These are phyloP conservation scores for Yamadazyma sp. DNA, from an alignment of 805 yeast genomes.

Conservation along the genomic window DNA sequence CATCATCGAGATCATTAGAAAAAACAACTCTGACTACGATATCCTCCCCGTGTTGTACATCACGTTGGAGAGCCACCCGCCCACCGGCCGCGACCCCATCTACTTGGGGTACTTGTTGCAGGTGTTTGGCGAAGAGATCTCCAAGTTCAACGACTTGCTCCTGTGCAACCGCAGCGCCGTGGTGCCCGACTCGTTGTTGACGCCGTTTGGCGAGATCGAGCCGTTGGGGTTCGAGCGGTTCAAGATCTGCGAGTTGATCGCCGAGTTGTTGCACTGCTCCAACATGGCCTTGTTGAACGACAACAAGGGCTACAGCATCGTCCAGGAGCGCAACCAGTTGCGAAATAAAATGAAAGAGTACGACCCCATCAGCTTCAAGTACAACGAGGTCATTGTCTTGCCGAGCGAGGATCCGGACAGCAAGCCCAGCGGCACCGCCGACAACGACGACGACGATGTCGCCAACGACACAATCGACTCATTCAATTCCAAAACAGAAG, in stretches of 20 bases:
- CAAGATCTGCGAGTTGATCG: constrained; percentile 47
- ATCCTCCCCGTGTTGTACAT: constrained; percentile 45
- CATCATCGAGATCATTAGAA: constrained; percentile 45
- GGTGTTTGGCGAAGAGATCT: constrained; percentile 40
- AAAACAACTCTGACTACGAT: constrained; percentile 47
- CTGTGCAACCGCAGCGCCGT: constrained; percentile 20
- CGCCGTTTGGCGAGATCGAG: constrained; percentile 38
- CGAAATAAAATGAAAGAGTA: constrained; percentile 40
- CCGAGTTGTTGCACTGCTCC: constrained; percentile 47
- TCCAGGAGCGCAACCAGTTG: constrained; percentile 37
- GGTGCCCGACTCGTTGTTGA: constrained; percentile 20
- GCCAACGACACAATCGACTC: constrained; percentile 36
- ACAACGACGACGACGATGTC: constrained; percentile 6
- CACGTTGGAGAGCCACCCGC: constrained; percentile 46
- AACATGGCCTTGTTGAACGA: constrained; percentile 48
- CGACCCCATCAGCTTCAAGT: constrained; percentile 46
- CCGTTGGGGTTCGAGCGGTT: constrained; percentile 48
- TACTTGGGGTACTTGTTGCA: constrained; percentile 44
- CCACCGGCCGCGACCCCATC: constrained; percentile 48
- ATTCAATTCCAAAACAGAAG: constrained; percentile 22
- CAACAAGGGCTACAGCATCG: constrained; percentile 44
- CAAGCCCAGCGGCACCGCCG: neutral
- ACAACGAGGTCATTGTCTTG: constrained; percentile 42
- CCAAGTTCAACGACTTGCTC: constrained; percentile 37
- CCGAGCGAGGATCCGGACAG: constrained; percentile 17